Evolutionary conservation across 1,284 basidiomycete species (phyloP).

Genomic region (Sporisorium exsertum): DNA sequence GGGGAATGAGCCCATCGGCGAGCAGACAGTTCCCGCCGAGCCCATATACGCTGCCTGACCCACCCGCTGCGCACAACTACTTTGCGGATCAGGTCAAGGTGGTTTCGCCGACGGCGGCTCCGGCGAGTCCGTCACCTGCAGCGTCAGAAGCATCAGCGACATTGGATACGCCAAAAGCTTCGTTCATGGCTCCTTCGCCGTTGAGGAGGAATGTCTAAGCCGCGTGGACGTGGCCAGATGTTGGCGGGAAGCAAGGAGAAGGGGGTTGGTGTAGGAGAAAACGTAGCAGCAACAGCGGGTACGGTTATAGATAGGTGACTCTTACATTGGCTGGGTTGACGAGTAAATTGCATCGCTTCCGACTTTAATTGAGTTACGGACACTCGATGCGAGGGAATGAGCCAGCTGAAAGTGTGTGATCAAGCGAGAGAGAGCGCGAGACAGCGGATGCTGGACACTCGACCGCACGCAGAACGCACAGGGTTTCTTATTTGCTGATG

Average conservation of each 20-base stretch:
- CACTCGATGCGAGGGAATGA: no score
- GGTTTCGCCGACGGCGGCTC: conserved; percentile 1
- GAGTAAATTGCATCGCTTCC: background rate
- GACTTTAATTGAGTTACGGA: no score
- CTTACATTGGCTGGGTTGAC: no score
- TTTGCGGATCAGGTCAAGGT: conserved; percentile 35
- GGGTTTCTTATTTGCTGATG: no score
- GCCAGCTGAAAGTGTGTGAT: no score
- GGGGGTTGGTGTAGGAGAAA: no score
- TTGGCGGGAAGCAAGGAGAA: no score
- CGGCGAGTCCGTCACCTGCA: background rate
- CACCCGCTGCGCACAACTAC: conserved; percentile 54
- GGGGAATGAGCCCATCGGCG: conserved; percentile 12
- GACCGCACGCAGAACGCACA: no score
- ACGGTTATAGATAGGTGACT: no score
- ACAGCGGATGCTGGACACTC: no score
- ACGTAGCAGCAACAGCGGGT: no score
- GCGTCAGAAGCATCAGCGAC: background rate
- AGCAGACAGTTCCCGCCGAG: conserved; percentile 37
- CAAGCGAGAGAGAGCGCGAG: no score
- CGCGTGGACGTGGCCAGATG: background rate
- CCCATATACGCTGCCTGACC: conserved; percentile 58
- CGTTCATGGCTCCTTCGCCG: conserved; percentile 19
- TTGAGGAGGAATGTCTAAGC: conserved; percentile 31
- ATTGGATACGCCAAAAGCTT: conserved; percentile 36